Evolutionary conservation across 306 rosid genomes (phyloP), one percentile per base, ranked within the genome.

Genomic region (Vachellia pachyceras): DNA sequence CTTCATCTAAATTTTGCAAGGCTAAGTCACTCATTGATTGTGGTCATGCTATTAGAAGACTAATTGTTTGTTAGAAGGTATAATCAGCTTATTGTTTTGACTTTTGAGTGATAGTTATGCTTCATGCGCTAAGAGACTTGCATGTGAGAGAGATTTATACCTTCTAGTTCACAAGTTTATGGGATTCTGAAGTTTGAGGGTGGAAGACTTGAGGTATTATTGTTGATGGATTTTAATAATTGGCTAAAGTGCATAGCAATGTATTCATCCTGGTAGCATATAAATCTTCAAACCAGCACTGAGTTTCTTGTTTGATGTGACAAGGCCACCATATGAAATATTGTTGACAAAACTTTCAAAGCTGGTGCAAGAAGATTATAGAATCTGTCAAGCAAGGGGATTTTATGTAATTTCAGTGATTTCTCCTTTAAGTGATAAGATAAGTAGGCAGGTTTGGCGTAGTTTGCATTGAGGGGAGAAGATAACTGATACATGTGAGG

Each of bases 391-490:
- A 37, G 74, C 64, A 68, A 69, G 57, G 68, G 44, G 29, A 22
- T 37, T 39, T 41, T 14, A 22, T 22, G 49, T 35, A 6, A 25
- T 35, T 37, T 42, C 23, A 13, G 10, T 42, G 3, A 3, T n/a
- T 57, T 44, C 66, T 55, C 23, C 63, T 33, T 70, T 20, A 46
- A 22, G 63, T 39, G 79, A 73, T 40, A 33, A 33, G 29, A 61
- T 49, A 47, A 63, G 67, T 47, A 23, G 47, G 35, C 49, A 7
- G 35, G 41, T 25, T 79, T 37, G 49, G 23, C n/a, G 23, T 20
- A 54, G 55, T 40, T 36, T 63, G n/a, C 29, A 50, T 64, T 47
- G 11, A 50, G 63, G 39, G 47, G 55, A 6, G 10, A 23, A 39
- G 41, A 61, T 35, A 72, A 39, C 71, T 3, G 1, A 40, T 49